Percentiles rank a stretch among this genome's conserved stretches.
Evolutionary conservation across 306 rosid species (phyloP).

Genomic region (Abrus precatorius): DNA sequence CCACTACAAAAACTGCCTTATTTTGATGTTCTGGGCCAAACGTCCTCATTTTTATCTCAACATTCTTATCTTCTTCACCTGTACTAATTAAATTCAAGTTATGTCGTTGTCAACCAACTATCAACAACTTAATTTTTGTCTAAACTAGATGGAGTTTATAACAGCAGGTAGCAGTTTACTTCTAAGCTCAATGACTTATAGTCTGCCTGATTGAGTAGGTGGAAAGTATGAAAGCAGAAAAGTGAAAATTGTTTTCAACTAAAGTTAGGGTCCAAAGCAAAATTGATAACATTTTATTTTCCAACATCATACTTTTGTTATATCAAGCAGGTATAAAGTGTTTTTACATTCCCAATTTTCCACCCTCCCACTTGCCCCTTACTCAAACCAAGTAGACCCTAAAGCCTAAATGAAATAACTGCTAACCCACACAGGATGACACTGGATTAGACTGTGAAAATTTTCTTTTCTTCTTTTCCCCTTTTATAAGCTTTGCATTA

Average conservation of each 20-base stretch:
- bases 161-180: slow-evolving; percentile 47
- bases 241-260: slow-evolving; percentile 27
- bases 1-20: slow-evolving; percentile 82
- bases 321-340: slow-evolving; percentile 28
- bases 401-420: slow-evolving; percentile 14
- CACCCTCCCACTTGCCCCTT: slow-evolving; percentile 14
- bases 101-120: slow-evolving; percentile 49
- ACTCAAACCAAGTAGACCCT: slow-evolving; percentile 17
- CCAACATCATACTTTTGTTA: slow-evolving; percentile 5
- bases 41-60: slow-evolving; percentile 91
- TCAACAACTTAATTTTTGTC: slow-evolving; percentile 44
- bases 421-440: slow-evolving; percentile 27
- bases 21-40: slow-evolving; percentile 74
- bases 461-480: slow-evolving; percentile 21
- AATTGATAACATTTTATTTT: slow-evolving; percentile 34
- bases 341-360: slow-evolving; percentile 25
- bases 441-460: slow-evolving; percentile 1
- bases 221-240: slow-evolving; percentile 27
- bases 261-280: slow-evolving; percentile 3
- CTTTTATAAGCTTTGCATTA: slow-evolving; percentile 11
- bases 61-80: slow-evolving; percentile 98
- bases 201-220: slow-evolving; percentile 16
- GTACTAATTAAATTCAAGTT: slow-evolving; percentile 62
- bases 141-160: slow-evolving; percentile 43
- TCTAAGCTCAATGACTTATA: slow-evolving; percentile 41